Conservation (phyloP, 2,329 filamentous ascomycete species). For the Alternaria consortialis region DNA sequence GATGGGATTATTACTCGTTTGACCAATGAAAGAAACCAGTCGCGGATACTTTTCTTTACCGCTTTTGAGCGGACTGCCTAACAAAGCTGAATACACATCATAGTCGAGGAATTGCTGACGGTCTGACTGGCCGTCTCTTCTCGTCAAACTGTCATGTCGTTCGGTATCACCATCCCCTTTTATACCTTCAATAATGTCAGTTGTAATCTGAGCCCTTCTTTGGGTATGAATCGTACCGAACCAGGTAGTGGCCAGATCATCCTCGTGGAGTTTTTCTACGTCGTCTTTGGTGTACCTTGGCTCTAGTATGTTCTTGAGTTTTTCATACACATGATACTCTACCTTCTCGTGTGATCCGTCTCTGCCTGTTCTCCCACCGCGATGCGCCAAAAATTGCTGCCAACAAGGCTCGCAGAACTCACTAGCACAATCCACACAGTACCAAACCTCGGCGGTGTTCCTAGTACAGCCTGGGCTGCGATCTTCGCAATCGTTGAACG, state of each 20-base stretch:
- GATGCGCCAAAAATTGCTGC: background rate
- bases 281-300: slow-evolving; percentile 8
- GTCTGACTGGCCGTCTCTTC: background rate
- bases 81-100: slow-evolving; percentile 22
- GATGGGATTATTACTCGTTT: slow-evolving; percentile 20
- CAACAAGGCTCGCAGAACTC: background rate
- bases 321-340: background rate
- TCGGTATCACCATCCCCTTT: background rate
- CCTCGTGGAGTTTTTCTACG: slow-evolving; percentile 18
- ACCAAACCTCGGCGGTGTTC: background rate
- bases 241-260: slow-evolving; percentile 32
- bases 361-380: background rate
- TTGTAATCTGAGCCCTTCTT: background rate
- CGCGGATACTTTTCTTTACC: slow-evolving; percentile 24
- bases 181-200: background rate
- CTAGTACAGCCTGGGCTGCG: background rate
- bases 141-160: background rate
- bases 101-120: background rate
- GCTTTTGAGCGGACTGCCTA: slow-evolving; percentile 15
- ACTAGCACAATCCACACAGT: background rate
- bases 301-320: slow-evolving; percentile 18
- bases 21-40: slow-evolving; percentile 57
- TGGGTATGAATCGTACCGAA: slow-evolving; percentile 20
- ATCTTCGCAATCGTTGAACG: background rate
- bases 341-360: slow-evolving; percentile 27